Evolutionary conservation across 768 basidiomycete genomes (phyloP), one percentile per base, ranked within the genome.

Genomic region (Kondoa malvinella): DNA sequence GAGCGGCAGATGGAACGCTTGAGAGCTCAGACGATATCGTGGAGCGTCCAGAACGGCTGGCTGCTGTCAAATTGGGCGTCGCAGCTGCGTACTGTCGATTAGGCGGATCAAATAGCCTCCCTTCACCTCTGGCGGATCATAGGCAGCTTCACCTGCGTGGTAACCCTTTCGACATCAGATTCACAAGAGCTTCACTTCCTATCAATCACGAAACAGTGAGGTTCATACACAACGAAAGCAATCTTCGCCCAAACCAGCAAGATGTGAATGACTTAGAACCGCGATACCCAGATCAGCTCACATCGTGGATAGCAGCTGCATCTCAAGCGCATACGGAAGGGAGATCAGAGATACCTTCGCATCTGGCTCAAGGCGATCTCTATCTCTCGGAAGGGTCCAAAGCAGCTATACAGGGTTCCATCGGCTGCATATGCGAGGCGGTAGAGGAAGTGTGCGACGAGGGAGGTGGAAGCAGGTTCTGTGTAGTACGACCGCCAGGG

Each of bases 401-500:
- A 1, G 80, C 83, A 32, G 88, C 91, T 0, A 85, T 94, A 34
- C 83, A 86, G 75, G 88, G 88, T 0, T 87, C 89, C 0, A 74
- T 90, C 0, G 88, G 87, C 0, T 86, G 89, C 0, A 83, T 90
- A 0, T 92, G 89, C 76, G 86, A 94, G 77, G 91, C 90, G 0
- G 86, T 96, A 0, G 91, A 96, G 67, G 77, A 76, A 0, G 82
- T 91, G 2, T 68, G 61, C 0, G 34, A 56, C 0, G 21, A 30
- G 2, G 50, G 25, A 12, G 14, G 34, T 1, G 25, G 21, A 32
- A 30, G 16, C 21, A 34, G 30, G n/a, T 67, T 96, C 96, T 76
- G 89, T 89, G 12, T 86, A 85, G 0, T 95, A 25, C 79, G 92
- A 63, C 92, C 92, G 0, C 92, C 92, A 0, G 92, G 94, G 40